Base-by-base conservation (phyloP, 139 green algal species). In the Chlamydomonas applanata region DNA sequence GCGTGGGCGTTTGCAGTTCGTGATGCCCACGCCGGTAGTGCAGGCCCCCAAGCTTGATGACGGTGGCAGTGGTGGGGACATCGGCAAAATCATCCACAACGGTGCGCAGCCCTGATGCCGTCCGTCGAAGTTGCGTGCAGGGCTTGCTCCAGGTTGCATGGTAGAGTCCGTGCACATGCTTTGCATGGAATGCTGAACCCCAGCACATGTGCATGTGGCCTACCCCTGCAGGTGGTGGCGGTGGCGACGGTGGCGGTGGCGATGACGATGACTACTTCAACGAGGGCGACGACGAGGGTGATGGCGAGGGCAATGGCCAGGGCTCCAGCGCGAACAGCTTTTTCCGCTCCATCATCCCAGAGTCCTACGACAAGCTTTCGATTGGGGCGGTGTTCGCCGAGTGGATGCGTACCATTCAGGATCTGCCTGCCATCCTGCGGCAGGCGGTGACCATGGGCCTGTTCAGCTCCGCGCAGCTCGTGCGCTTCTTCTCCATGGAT, bases 401-500 rank as follows among this genome's bases (percentile, higher is more conserved):
- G 60, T 99, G 93, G 93, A 97, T 90, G 82, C 86, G 89, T 13
- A 97, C 94, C 17, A 75, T 98, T 9, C 79, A 76, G 4, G 87
- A 94, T 71, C 81, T 99, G 71, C 96, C 96, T 3, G 59, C 84
- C 52, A 96, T 97, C 63, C 79, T 99, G 20, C 83, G 93, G 11
- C 93, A 93, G 46, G 89, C 93, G 3, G 90, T 97, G 20, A 82
- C 96, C 74, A 96, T 99, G 93, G 95, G 93, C 22, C 80, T 99
- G 49, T 94, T 98, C 78, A 95, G 86, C 77, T 94, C 86, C 1
- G 91, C 92, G 0, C 92, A 97, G 80, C 82, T 99, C 1, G 88
- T 95, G 24, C 88, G 96, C 56, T 99, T 98, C 78, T 85, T 97
- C 60, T 87, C 87, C 54, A 94, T 98, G 86, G 92, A 99, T 64